These are phyloP conservation scores for Aspergillus pseudoglaucus DNA, from an alignment of 2,329 filamentous ascomycete genomes.

Conservation along the genomic window DNA sequence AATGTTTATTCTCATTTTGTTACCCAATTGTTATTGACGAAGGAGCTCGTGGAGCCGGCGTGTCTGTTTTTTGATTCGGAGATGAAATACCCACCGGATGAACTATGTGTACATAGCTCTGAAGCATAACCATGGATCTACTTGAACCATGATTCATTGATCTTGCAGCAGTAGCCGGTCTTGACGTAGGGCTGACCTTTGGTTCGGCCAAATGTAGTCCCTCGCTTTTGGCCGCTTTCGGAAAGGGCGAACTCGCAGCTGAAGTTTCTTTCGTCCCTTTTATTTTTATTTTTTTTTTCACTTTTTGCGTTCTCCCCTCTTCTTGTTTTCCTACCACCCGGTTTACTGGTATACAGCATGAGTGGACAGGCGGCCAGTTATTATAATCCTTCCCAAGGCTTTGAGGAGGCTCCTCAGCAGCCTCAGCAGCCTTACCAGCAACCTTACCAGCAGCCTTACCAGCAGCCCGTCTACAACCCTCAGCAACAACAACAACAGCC, in stretches of 20 bases:
- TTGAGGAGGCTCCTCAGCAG: slow-evolving; percentile 10
- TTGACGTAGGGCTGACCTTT: slow-evolving; percentile 2
- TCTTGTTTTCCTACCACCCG: slow-evolving; percentile 1
- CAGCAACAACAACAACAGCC: neutral
- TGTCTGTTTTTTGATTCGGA: too few species aligned
- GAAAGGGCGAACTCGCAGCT: neutral
- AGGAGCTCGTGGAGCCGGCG: neutral
- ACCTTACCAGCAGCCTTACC: slow-evolving; percentile 12
- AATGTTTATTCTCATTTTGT: neutral
- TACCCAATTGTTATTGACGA: neutral
- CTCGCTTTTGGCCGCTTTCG: neutral
- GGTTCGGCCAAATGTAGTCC: neutral
- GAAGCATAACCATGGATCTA: neutral
- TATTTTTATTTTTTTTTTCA: neutral
- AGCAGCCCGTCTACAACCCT: slow-evolving; percentile 22
- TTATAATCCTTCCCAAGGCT: slow-evolving; percentile 25
- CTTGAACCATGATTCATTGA: slow-evolving; percentile 1
- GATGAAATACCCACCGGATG: too few species aligned
- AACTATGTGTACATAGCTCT: neutral
- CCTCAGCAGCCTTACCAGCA: slow-evolving; percentile 9
- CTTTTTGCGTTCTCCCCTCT: slow-evolving; percentile 2
- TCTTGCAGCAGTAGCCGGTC: neutral
- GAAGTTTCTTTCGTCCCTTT: neutral
- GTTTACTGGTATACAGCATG: slow-evolving; percentile 17
- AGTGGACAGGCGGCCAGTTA: slow-evolving; percentile 33